These are phyloP conservation scores for Cunninghamia lanceolata DNA, from an alignment of 75 land plant genomes.

Conservation along the genomic window DNA sequence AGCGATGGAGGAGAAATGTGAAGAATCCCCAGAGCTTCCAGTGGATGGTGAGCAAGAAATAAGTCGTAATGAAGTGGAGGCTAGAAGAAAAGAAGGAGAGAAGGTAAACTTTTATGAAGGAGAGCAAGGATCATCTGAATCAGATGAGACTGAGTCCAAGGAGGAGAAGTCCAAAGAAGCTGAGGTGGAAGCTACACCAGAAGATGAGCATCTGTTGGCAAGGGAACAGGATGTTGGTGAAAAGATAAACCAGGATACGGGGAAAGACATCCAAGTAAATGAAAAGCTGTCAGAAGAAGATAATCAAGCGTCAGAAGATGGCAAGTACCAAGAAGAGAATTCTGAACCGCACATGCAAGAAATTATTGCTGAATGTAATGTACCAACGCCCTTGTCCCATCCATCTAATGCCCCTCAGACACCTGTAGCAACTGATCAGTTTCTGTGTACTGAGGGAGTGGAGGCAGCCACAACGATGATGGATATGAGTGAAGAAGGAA, in stretches of 20 bases:
- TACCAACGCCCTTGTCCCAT: background rate
- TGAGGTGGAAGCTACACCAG: background rate
- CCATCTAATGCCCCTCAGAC: background rate
- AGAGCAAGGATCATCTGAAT: background rate
- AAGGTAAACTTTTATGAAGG: background rate
- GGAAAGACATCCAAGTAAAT: background rate
- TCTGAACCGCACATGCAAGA: background rate
- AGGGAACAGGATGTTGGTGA: slow-evolving; percentile 1
- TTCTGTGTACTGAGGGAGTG: background rate
- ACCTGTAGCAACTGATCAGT: background rate
- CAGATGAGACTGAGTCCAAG: background rate
- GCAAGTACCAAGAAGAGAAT: background rate
- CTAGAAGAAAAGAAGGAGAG: slow-evolving; percentile 4
- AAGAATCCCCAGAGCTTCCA: background rate
- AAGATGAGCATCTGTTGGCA: background rate
- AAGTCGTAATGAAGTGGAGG: background rate
- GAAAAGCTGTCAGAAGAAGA: background rate
- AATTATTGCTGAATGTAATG: background rate
- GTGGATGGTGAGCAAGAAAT: background rate
- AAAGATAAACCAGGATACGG: slow-evolving; percentile 2
- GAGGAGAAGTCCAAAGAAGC: background rate
- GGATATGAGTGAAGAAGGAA: background rate
- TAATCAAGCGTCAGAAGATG: background rate
- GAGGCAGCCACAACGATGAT: background rate
- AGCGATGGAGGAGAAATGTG: background rate